Evolutionary conservation across 2,329 filamentous ascomycete species (phyloP), one percentile per base, ranked within the genome.

Genomic region (Botrytis hyacinthi): DNA sequence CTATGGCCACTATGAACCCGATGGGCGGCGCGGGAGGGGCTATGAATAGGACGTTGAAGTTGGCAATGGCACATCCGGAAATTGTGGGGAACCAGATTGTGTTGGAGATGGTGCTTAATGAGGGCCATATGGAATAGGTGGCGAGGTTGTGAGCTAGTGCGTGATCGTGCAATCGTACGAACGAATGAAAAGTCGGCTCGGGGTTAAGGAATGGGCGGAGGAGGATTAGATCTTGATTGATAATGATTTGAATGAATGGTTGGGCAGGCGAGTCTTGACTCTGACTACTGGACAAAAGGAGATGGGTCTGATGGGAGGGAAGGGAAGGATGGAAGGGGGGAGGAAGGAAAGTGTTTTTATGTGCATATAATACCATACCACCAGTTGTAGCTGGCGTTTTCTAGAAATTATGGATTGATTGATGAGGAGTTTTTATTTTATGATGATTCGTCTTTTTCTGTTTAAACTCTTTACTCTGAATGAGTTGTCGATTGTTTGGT

Each of bases 1-100:
- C 76, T 26, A 77, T 75, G 42, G 75, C 75, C 63, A 75, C 77
- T 35, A 77, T 77, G 6, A 74, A 75, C 32, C 32, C 65, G 16
- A 77, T 74, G 42, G 76, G 76, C 51, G 75, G 77, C 14, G 75
- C 76, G 72, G 73, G 70, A n/a, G 71, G 74, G 62, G 79, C 85
- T 71, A 86, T 80, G 80, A 82, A 91, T 77, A 89, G 93, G 72
- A 97, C 93, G 1, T 91, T 98, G 79, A 99, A 99, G 88, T 89
- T 99, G 78, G 92, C 91, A 79, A 95, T 99, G 93, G 93, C 94
- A 80, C 96, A 99, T 84, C 96, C 96, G 0, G 93, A 97, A 83
- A 86, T 92, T 76, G 89, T 93, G 74, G 90, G 92, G 70, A 91
- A 90, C 80, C 95, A 98, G 85, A 90, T 99, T 77, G 91, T 99